Base-by-base conservation (phyloP, 2,329 filamentous ascomycete species). In the Dactylellina drechsleri region DNA sequence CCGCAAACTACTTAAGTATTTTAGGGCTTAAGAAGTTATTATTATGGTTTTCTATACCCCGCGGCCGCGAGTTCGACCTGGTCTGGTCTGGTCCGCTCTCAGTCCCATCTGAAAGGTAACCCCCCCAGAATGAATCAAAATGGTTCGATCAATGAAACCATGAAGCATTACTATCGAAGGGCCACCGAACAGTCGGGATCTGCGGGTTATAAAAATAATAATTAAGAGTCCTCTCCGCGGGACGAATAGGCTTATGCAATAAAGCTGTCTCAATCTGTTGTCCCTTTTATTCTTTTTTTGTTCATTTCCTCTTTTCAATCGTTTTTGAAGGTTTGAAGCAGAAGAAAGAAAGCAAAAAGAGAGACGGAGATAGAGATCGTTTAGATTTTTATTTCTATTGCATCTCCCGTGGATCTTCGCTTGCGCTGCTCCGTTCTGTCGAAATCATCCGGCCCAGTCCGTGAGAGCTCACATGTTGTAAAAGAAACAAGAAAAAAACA, bases 381-480 rank as follows among this genome's bases (percentile, higher is more conserved):
- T 36, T 7, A 23, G 23, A 23, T 23, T 36, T 36, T 47, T 47
- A n/a, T 47, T 47, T 57, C 47, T 31, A 18, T 56, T 57, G 20
- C 61, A 31, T 57, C 41, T 66, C 52, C 52, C 61, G 50, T 57
- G 50, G 50, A 56, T 45, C 49, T 53, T 65, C 61, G 57, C 57
- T 60, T 60, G 57, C 57, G 57, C 41, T 60, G 57, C 57, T 60
- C 50, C 40, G 16, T 47, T 66, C 61, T 66, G 62, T 66, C 40
- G 45, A 59, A 58, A 59, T 60, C 60, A 56, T 66, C 67, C 67
- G 67, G 49, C n/a, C 31, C 60, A 59, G 60, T 40, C 67, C 60
- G 60, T 62, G 47, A 54, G 47, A 70, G 50, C 54, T 66, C 60
- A 66, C 59, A 58, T 72, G 67, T 65, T 59, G 61, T 61, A 47